These are phyloP conservation scores for Hypomontagnella submonticulosa DNA, from an alignment of 495 filamentous ascomycete genomes.

Conservation along the genomic window DNA sequence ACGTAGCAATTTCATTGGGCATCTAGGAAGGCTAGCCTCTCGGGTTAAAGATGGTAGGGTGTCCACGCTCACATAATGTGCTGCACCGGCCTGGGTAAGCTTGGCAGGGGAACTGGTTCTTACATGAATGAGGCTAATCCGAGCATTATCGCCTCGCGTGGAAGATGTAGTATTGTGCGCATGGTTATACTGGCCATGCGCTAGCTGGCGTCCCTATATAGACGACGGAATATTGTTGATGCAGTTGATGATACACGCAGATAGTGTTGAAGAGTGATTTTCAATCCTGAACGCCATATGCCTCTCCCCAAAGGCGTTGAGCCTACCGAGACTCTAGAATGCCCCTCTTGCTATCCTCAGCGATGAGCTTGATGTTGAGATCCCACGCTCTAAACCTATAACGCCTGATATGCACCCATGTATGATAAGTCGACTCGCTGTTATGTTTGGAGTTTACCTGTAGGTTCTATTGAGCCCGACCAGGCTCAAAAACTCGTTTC, in stretches of 20 bases:
- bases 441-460: conserved; percentile 17
- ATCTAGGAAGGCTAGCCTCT: no score
- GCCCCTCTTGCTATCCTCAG: conserved; percentile 19
- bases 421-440: conserved; percentile 3
- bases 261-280: conserved; percentile 34
- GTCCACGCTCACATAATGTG: no score
- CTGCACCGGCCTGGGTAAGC: no score
- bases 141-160: no score
- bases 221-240: conserved; percentile 3
- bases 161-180: no score
- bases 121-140: no score
- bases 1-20: no score
- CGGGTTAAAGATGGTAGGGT: no score
- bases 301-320: conserved; percentile 35
- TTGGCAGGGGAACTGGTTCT: no score
- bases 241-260: conserved; percentile 36
- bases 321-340: conserved; percentile 23
- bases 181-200: no score
- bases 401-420: conserved; percentile 31
- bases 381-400: conserved; percentile 38
- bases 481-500: conserved; percentile 92
- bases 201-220: neutral
- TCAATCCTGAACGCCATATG: conserved; percentile 22
- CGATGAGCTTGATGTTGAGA: conserved; percentile 49
- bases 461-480: conserved; percentile 69